Percentiles rank a stretch among this genome's conserved stretches.
Conservation (phyloP, 2,329 filamentous ascomycete species). For the Pseudophaeomoniella oleicola region DNA sequence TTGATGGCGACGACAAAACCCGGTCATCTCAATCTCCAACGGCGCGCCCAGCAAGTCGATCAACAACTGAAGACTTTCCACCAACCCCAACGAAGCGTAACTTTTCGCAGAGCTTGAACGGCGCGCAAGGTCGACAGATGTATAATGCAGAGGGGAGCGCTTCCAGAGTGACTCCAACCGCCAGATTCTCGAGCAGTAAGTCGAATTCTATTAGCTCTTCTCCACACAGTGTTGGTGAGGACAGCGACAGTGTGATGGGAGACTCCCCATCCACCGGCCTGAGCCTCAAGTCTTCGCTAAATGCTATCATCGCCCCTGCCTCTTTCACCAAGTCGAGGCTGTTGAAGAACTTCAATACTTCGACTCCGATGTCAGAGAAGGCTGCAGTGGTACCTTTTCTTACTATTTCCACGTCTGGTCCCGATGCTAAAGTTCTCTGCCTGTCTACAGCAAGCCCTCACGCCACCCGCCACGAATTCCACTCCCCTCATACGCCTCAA, state of each 20-base stretch:
- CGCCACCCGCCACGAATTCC: conserved; percentile 36
- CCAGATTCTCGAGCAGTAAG: conserved; percentile 20
- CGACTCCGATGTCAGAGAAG: conserved; percentile 25
- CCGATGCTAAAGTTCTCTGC: conserved; percentile 38
- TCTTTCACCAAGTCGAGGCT: conserved; percentile 23
- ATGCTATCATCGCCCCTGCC: conserved; percentile 16
- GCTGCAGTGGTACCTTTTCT: conserved; percentile 13
- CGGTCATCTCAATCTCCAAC: conserved; percentile 43
- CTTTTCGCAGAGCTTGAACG: conserved; percentile 1
- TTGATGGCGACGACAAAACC: conserved; percentile 62
- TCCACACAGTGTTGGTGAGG: conserved; percentile 13
- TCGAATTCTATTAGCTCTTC: conserved; percentile 16
- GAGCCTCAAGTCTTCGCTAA: conserved; percentile 18
- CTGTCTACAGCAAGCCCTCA: conserved; percentile 47
- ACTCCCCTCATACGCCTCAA: conserved; percentile 63
- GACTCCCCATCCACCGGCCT: conserved; percentile 17
- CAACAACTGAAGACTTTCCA: conserved; percentile 60
- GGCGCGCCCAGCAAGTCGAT: conserved; percentile 39
- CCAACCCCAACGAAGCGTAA: conserved; percentile 75
- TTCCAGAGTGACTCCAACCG: conserved; percentile 1
- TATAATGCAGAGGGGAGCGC: conserved; percentile 1
- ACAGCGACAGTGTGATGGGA: conserved; percentile 18
- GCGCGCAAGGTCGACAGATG: conserved; percentile 1
- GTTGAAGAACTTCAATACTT: conserved; percentile 23
- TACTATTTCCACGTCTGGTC: conserved; percentile 19